phyloP scores from a whole-genome alignment of 2,329 filamentous ascomycete genomes.

The Talaromyces sp. region DNA sequence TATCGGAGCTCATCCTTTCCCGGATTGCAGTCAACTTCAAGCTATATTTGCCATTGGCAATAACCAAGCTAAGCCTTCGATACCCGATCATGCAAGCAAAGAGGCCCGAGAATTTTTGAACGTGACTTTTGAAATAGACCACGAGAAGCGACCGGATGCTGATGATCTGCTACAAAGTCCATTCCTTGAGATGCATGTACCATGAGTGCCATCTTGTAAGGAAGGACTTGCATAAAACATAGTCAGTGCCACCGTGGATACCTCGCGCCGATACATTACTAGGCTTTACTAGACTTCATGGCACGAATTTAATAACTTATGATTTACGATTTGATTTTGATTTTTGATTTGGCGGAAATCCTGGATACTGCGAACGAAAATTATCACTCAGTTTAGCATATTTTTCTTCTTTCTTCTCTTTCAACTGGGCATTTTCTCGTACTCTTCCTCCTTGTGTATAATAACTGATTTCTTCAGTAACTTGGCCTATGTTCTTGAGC shows the following conservation, averaged over 20 bases:
- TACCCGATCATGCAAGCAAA: conserved; percentile 77
- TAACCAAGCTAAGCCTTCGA: conserved; percentile 76
- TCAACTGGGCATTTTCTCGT: neutral
- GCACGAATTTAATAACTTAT: neutral
- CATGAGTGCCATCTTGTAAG: neutral
- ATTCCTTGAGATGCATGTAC: conserved; percentile 66
- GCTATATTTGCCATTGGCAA: conserved; percentile 98
- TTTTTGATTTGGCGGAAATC: neutral
- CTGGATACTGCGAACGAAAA: neutral
- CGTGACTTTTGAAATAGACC: conserved; percentile 92
- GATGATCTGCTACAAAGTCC: conserved; percentile 81
- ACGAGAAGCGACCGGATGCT: conserved; percentile 84
- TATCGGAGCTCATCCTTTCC: conserved; percentile 92
- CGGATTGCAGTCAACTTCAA: conserved; percentile 92
- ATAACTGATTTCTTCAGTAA: neutral
- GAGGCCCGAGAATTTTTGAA: conserved; percentile 79
- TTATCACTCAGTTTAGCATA: neutral
- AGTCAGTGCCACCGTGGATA: neutral
- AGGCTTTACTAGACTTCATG: neutral
- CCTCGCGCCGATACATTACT: too few species aligned
- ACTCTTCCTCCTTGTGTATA: neutral
- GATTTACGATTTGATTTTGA: neutral
- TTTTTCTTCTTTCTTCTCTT: neutral
- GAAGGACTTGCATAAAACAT: neutral
- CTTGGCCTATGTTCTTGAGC: neutral